Percentiles rank a stretch among this genome's conserved stretches.
phyloP scores from a whole-genome alignment of 163 green algal genomes.

The Trebouxia gelatinosa region DNA sequence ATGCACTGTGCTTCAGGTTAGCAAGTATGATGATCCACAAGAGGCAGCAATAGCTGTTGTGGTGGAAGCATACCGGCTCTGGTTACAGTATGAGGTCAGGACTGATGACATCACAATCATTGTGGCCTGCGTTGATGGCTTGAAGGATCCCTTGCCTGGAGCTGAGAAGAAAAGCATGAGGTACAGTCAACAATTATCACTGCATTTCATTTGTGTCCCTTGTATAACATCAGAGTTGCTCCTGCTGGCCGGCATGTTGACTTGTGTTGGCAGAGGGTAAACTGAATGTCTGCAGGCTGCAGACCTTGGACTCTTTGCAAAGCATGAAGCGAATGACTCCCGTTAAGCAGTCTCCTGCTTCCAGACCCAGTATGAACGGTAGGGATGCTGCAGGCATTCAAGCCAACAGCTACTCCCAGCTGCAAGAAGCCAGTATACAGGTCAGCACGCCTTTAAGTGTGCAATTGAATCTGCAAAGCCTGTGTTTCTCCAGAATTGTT shows the following conservation, averaged over 20 bases:
- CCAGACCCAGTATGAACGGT: background rate
- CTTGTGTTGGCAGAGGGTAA: background rate
- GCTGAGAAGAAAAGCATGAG: conserved; percentile 11
- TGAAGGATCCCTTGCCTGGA: background rate
- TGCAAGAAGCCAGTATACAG: conserved; percentile 24
- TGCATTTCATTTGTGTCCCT: background rate
- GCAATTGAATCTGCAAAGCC: background rate
- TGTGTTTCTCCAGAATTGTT: background rate
- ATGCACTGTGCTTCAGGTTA: too few species aligned
- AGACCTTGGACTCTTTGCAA: background rate
- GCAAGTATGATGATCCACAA: conserved; percentile 69
- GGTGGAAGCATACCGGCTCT: conserved; percentile 79
- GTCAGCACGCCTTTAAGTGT: background rate
- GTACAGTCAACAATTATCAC: background rate
- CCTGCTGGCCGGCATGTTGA: background rate
- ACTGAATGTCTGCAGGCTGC: conserved; percentile 2
- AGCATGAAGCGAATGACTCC: conserved; percentile 3
- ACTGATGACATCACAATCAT: conserved; percentile 96
- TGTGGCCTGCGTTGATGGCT: conserved; percentile 49
- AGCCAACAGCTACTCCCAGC: background rate
- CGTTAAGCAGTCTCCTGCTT: background rate
- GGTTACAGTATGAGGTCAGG: conserved; percentile 86
- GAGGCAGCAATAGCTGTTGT: conserved; percentile 77
- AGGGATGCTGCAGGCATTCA: background rate
- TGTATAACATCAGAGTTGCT: background rate